Evolutionary conservation across 768 basidiomycete genomes (phyloP).

Genomic region (Leccinellum rugosiceps): DNA sequence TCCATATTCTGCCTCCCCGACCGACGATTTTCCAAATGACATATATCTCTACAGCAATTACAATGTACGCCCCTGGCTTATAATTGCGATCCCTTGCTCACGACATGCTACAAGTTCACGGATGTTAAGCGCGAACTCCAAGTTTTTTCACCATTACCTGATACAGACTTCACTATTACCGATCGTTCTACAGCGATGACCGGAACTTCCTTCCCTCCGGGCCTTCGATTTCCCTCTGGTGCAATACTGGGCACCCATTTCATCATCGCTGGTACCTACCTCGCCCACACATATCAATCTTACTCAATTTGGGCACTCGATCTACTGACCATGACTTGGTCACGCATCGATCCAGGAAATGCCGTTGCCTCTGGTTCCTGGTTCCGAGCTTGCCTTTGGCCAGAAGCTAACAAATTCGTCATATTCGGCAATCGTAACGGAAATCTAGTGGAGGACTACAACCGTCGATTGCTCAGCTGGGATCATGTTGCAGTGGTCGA

Average conservation of each 20-base stretch:
- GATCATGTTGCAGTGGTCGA: constrained; percentile 90
- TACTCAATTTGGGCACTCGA: constrained; percentile 98
- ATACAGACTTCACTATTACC: constrained; percentile 70
- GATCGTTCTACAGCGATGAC: constrained; percentile 82
- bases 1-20: constrained; percentile 72
- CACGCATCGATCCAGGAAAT: constrained; percentile 84
- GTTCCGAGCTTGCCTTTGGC: constrained; percentile 91
- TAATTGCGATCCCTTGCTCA: constrained; percentile 6
- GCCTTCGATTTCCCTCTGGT: constrained; percentile 93
- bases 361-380: constrained; percentile 87
- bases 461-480: constrained; percentile 86
- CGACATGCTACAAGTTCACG: constrained; percentile 58
- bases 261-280: constrained; percentile 93
- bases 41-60: constrained; percentile 95
- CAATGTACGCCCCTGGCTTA: constrained; percentile 56
- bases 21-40: constrained; percentile 75
- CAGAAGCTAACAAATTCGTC: constrained; percentile 78
- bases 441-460: constrained; percentile 89
- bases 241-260: constrained; percentile 88
- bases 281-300: constrained; percentile 90
- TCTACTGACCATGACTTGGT: constrained; percentile 77
- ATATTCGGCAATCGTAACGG: constrained; percentile 90
- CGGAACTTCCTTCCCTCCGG: constrained; percentile 83
- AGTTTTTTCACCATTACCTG: constrained; percentile 79
- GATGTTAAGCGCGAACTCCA: constrained; percentile 96